Base-by-base conservation (phyloP, 441 rosid genomes). In the Syzygium malaccense region DNA sequence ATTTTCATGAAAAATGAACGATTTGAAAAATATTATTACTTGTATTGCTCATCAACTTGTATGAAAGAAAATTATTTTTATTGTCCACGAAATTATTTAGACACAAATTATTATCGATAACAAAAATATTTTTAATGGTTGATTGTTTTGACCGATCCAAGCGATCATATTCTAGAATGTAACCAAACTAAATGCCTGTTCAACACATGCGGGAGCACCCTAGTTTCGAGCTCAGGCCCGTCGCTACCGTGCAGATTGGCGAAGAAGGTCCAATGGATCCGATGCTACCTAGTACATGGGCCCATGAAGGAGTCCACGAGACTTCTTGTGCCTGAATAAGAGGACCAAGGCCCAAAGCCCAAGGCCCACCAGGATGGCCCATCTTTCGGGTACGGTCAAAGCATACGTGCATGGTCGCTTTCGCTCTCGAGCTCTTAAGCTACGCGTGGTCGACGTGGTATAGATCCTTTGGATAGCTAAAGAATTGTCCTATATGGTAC, bases 121-220 rank as follows among this genome's bases (percentile, higher is more conserved):
- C 0, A 7, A 20, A 37, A 4, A 37, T 3, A 71, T 11, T 20
- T 37, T 71, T 6, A 37, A 37, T 0, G 15, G 1, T 7, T 20
- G 37, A 71, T 20, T 20, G 20, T 71, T 68, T 37, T 5, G 11
- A 33, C 7, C 4, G 3, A 71, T 37, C 23, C 0, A 0, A 68
- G 5, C 1, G 33, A 68, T 2, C 0, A 66, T 10, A 19, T 41
- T 41, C 45, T 41, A 41, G 45, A 41, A 5, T 0, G 17, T 37
- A 20, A 37, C 28, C 80, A 37, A 71, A 14, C 80, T 3, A 71
- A 49, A 2, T 37, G 28, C 80, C 49, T 3, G 20, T 20, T 37
- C 80, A 37, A 37, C 30, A 37, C 80, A 11, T 71, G 80, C 17
- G 49, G 1, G 80, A 71, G 49, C 80, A 41, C n/a, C 6, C 49